Percentiles rank a stretch among this genome's conserved stretches.
Evolutionary conservation across 139 green algal genomes (phyloP).

Genomic region (Picochlorum sp.): DNA sequence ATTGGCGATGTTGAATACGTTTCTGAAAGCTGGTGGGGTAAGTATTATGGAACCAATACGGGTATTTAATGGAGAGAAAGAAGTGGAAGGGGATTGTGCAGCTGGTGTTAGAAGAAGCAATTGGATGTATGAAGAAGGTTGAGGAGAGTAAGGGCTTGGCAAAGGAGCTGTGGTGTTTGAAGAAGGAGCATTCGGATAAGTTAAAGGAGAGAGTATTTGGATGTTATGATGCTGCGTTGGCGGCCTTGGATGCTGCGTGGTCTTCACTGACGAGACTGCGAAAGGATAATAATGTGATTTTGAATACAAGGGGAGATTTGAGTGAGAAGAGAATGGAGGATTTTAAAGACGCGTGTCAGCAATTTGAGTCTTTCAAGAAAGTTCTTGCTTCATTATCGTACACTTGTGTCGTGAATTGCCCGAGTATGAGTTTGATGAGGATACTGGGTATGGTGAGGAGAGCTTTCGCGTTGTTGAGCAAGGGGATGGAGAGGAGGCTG

Average conservation of each 20-base stretch:
- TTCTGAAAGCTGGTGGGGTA: background rate
- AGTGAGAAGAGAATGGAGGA: constrained; percentile 53
- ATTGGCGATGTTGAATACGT: too few species aligned
- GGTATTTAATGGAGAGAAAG: constrained; percentile 14
- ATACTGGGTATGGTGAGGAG: too few species aligned
- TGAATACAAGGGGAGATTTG: constrained; percentile 60
- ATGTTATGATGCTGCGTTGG: constrained; percentile 36
- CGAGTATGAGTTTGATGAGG: too few species aligned
- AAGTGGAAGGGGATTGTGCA: background rate
- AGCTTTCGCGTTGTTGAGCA: background rate
- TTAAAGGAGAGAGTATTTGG: constrained; percentile 13
- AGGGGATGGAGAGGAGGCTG: constrained; percentile 13
- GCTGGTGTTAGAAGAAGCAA: constrained; percentile 7
- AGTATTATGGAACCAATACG: constrained; percentile 2
- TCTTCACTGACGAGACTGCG: constrained; percentile 29
- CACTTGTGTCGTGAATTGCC: constrained; percentile 27
- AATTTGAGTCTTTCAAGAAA: constrained; percentile 58
- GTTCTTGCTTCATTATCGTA: constrained; percentile 48
- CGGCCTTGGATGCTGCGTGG: constrained; percentile 47
- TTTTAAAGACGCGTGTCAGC: constrained; percentile 61
- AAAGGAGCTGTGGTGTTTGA: constrained; percentile 5
- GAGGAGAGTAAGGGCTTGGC: constrained; percentile 34
- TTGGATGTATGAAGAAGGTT: constrained; percentile 11
- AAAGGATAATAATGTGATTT: constrained; percentile 16
- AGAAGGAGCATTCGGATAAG: constrained; percentile 11